Evolutionary conservation across 805 yeast species (phyloP).

Genomic region (Candida boleticola): DNA sequence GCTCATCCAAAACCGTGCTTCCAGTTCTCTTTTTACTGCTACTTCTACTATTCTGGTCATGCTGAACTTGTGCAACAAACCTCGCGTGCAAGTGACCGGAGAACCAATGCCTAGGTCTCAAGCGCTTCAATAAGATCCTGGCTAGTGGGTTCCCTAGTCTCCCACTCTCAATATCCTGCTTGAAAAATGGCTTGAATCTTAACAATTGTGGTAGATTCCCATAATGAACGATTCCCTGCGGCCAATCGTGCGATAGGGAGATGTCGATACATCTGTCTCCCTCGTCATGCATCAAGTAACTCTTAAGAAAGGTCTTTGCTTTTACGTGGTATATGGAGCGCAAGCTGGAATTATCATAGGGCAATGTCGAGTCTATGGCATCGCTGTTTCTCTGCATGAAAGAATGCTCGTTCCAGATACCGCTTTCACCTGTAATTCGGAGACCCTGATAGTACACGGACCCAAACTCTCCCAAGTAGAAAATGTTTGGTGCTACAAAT

Average conservation of each 20-base stretch:
- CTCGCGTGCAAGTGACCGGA: slow-evolving; percentile 85
- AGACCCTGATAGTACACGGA: slow-evolving; percentile 74
- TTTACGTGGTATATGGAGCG: slow-evolving; percentile 75
- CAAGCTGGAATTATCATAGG: slow-evolving; percentile 45
- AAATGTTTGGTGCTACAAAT: slow-evolving; percentile 87
- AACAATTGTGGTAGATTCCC: slow-evolving; percentile 60
- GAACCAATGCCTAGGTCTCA: slow-evolving; percentile 76
- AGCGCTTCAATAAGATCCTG: slow-evolving; percentile 46
- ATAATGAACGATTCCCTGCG: slow-evolving; percentile 64
- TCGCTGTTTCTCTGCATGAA: slow-evolving; percentile 42
- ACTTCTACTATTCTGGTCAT: slow-evolving; percentile 27
- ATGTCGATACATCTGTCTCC: slow-evolving; percentile 42
- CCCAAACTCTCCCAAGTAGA: slow-evolving; percentile 77
- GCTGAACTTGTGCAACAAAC: slow-evolving; percentile 57
- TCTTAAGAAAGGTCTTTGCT: slow-evolving; percentile 57
- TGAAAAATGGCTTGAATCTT: slow-evolving; percentile 63
- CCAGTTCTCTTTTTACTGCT: slow-evolving; percentile 3
- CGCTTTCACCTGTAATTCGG: slow-evolving; percentile 78
- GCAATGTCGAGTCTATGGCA: slow-evolving; percentile 43
- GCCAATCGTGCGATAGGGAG: slow-evolving; percentile 92
- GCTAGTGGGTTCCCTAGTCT: slow-evolving; percentile 73
- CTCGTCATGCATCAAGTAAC: slow-evolving; percentile 36
- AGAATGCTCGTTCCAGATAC: slow-evolving; percentile 59
- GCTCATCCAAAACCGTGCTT: slow-evolving; percentile 19
- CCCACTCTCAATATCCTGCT: slow-evolving; percentile 55